Evolutionary conservation across 2,329 filamentous ascomycete species (phyloP), one percentile per base, ranked within the genome.

Genomic region (Colletotrichum plurivorum): DNA sequence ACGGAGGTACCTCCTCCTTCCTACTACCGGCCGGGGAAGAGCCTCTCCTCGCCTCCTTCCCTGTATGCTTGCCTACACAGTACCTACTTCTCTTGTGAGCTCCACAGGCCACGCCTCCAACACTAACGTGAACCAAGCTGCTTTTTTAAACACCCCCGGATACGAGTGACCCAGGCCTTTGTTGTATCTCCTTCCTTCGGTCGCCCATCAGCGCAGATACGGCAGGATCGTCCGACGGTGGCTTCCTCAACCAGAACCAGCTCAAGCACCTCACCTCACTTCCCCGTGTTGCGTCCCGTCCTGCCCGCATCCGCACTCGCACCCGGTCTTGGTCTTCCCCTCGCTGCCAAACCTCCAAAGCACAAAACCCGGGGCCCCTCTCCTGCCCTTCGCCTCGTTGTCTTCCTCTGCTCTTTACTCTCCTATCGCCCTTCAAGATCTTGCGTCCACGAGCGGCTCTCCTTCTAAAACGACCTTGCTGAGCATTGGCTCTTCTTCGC

Each of bases 161-260:
- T 55, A 16, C 8, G 20, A 27, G 9, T 57, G 54, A 15, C 22
- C 54, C 22, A 46, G 46, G 54, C 41, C 31, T 41, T 27, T 3
- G n/a, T 27, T 36, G 20, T 13, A 31, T 12, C 22, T 57, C 43
- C 56, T 59, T 59, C 64, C 25, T 13, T 25, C 18, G 18, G 36
- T 8, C 39, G 9, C 39, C 62, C 65, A 55, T 48, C 43, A 4
- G 25, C 27, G 48, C 61, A 60, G 22, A 45, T 55, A 49, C 54
- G 66, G 62, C 62, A 69, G 31, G 66, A 69, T 69, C 66, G 55
- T 55, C 66, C 45, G 39, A 60, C 16, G 15, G 62, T 53, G 54
- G 62, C 62, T 65, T 65, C 54, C 54, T 54, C 8, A 58, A 45
- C 62, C 39, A n/a, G 22, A 58, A 45, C 62, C 39, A n/a, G 22